phyloP scores from a whole-genome alignment of 495 filamentous ascomycete genomes.

The Zalerion maritima region DNA sequence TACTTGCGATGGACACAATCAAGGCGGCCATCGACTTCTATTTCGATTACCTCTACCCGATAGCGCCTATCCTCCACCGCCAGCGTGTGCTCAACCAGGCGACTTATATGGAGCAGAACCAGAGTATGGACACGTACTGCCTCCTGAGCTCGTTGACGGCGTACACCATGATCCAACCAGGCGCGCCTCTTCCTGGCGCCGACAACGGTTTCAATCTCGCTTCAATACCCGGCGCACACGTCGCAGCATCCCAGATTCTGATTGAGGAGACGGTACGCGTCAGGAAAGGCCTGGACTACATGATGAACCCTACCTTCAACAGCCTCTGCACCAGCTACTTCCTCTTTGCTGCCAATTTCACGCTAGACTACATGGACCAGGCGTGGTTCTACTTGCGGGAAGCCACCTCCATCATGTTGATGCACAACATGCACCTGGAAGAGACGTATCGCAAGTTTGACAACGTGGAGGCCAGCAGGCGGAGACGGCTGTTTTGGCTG shows the following conservation, averaged over 20 bases:
- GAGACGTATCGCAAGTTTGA: conserved; percentile 41
- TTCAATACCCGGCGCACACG: conserved; percentile 36
- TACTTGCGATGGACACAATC: conserved; percentile 46
- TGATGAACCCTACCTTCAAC: conserved; percentile 53
- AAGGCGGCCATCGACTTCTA: conserved; percentile 66
- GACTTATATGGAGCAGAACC: conserved; percentile 48
- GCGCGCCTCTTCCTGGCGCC: conserved; percentile 44
- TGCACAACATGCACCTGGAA: conserved; percentile 48
- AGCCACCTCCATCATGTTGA: conserved; percentile 46
- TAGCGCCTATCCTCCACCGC: conserved; percentile 65
- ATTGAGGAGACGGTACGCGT: conserved; percentile 64
- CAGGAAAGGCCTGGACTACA: conserved; percentile 57
- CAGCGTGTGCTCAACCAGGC: conserved; percentile 50
- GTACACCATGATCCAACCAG: conserved; percentile 74
- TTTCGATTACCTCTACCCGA: conserved; percentile 71
- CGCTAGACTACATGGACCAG: conserved; percentile 54
- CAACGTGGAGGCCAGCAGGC: conserved; percentile 35
- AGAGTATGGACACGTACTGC: conserved; percentile 58
- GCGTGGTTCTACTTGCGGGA: conserved; percentile 63
- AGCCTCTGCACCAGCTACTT: conserved; percentile 68
- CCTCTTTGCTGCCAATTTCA: conserved; percentile 60
- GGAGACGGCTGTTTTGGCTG: conserved; percentile 54
- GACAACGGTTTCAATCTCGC: conserved; percentile 39
- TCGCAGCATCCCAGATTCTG: conserved; percentile 44
- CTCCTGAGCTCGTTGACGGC: conserved; percentile 66